These are phyloP conservation scores for Fusarium verticillioides DNA, from an alignment of 2,329 filamentous ascomycete species.

Conservation along the genomic window DNA sequence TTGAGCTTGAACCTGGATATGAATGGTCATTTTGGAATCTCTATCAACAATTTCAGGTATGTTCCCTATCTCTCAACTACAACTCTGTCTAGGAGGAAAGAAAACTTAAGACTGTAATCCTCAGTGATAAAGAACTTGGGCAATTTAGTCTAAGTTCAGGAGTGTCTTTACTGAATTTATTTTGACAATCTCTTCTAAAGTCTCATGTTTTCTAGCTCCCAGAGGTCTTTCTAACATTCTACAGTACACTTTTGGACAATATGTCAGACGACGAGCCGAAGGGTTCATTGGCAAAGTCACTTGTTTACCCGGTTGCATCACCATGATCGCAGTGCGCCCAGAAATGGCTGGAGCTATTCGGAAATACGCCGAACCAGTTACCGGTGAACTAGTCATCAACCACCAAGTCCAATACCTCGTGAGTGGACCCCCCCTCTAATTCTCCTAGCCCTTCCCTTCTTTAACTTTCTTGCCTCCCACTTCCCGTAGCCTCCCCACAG, in stretches of 20 bases:
- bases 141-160: too few species aligned
- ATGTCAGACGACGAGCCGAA: conserved; percentile 35
- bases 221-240: neutral
- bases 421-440: neutral
- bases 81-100: too few species aligned
- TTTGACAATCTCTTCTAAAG: too few species aligned
- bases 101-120: too few species aligned
- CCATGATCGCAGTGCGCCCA: conserved; percentile 36
- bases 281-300: conserved; percentile 32
- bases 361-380: conserved; percentile 37
- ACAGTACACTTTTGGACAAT: conserved; percentile 37
- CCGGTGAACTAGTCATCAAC: conserved; percentile 29
- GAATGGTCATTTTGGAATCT: conserved; percentile 41
- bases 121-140: too few species aligned
- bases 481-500: neutral
- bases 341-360: conserved; percentile 39
- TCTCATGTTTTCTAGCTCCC: too few species aligned
- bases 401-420: conserved; percentile 42
- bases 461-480: neutral
- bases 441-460: neutral
- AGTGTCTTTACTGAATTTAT: too few species aligned
- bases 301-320: conserved; percentile 38
- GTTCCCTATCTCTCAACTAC: neutral
- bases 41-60: conserved; percentile 39
- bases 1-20: conserved; percentile 36